These are phyloP conservation scores for Calonectria hongkongensis DNA, from an alignment of 2,329 filamentous ascomycete genomes.

Conservation along the genomic window DNA sequence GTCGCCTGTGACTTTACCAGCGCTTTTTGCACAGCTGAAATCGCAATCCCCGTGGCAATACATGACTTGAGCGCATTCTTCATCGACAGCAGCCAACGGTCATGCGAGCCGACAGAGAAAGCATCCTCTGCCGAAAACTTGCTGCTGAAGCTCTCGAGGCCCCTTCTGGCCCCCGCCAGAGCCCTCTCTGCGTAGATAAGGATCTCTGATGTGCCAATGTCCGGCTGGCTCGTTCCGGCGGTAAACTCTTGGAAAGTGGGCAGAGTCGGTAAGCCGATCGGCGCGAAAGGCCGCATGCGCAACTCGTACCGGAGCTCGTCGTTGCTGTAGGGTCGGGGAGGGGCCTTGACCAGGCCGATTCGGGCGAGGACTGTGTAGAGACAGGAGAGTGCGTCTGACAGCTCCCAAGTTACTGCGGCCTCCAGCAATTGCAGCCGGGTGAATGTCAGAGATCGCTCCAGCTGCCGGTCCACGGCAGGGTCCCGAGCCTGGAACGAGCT, in stretches of 20 bases:
- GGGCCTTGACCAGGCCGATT: slow-evolving; percentile 71
- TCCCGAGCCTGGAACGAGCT: slow-evolving; percentile 39
- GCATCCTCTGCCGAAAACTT: slow-evolving; percentile 71
- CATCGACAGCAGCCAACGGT: slow-evolving; percentile 76
- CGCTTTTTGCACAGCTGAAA: slow-evolving; percentile 76
- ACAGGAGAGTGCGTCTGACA: slow-evolving; percentile 72
- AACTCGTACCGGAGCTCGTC: slow-evolving; percentile 84
- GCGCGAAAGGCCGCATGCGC: slow-evolving; percentile 89
- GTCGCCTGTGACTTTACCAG: slow-evolving; percentile 61
- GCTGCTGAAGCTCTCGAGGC: slow-evolving; percentile 71
- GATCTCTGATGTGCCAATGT: slow-evolving; percentile 62
- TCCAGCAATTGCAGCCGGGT: slow-evolving; percentile 78
- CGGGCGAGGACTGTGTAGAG: slow-evolving; percentile 81
- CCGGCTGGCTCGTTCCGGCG: slow-evolving; percentile 63
- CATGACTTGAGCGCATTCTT: slow-evolving; percentile 80
- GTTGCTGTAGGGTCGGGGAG: slow-evolving; percentile 78
- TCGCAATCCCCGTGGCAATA: slow-evolving; percentile 80
- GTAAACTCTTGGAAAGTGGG: slow-evolving; percentile 78
- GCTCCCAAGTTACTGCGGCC: slow-evolving; percentile 76
- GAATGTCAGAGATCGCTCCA: slow-evolving; percentile 70
- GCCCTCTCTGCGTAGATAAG: slow-evolving; percentile 68
- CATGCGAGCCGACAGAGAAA: slow-evolving; percentile 74
- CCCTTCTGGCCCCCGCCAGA: slow-evolving; percentile 70
- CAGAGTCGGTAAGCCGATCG: slow-evolving; percentile 80
- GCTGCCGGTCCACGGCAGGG: slow-evolving; percentile 63